Evolutionary conservation across 176 grass and related monocot species (phyloP), one percentile per base, ranked within the genome.

Genomic region (Zoysia pacifica): DNA sequence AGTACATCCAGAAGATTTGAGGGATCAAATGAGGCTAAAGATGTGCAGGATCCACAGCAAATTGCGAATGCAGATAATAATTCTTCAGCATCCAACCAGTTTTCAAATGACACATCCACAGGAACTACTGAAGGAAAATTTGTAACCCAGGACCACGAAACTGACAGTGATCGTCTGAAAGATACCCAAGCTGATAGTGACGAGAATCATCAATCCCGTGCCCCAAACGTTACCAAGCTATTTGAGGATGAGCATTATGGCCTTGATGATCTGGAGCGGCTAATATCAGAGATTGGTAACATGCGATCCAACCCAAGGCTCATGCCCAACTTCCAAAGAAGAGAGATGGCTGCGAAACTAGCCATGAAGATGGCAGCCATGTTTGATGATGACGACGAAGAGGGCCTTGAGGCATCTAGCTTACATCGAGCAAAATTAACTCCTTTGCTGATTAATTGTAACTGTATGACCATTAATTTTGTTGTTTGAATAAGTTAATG

Each of bases 211-310:
- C 61, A 53, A 85, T 49, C 77, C 75, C 78, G 70, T 74, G 49
- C 39, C 48, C 46, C 59, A 65, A 75, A 77, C 8, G 48, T 38
- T 13, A 37, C 55, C 40, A 37, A 77, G 5, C 75, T 73, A 19
- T 73, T 84, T 76, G 88, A 91, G 59, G 90, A 91, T 42, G 88
- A 82, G 45, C 88, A 93, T 16, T 90, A 93, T 82, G 93, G 96
- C 4, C 63, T 95, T 72, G 92, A 95, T 86, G 90, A 93, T 79
- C 84, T 93, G 68, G 88, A 95, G 86, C 77, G 84, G 65, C 42
- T 99, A 68, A 91, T 93, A 92, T 93, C 90, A 38, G 96, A 99
- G 72, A 93, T 99, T 66, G 90, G 88, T 38, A 95, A 93, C 65
- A 74, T 93, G 82, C 90, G 90, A 39, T 88, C 85, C 62, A 99